A percentile compares a stretch with the other conserved stretches of the same genome.
Evolutionary conservation across 306 rosid genomes (phyloP).

Genomic region (Senna tora): DNA sequence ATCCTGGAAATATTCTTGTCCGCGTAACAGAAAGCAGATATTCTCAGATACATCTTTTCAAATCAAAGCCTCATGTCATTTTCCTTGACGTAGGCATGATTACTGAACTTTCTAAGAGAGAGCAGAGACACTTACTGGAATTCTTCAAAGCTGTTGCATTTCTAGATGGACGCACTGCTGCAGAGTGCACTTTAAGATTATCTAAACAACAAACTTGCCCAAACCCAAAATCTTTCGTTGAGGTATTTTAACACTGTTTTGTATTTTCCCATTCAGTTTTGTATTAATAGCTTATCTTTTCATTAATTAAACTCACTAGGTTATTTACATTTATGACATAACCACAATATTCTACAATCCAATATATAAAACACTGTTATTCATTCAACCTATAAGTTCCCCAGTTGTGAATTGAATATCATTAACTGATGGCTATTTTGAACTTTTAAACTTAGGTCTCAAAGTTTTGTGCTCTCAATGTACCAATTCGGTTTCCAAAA

Average conservation of each 20-base stretch:
- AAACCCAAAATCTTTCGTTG: constrained; percentile 70
- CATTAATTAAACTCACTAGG: constrained; percentile 2
- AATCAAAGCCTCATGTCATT: constrained; percentile 75
- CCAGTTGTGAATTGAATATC: constrained; percentile 17
- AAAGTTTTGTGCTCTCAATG: constrained; percentile 8
- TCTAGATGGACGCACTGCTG: constrained; percentile 68
- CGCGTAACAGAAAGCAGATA: constrained; percentile 48
- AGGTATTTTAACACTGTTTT: constrained; percentile 49
- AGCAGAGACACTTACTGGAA: constrained; percentile 54
- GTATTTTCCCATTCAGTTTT: constrained; percentile 26
- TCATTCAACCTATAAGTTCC: constrained; percentile 11
- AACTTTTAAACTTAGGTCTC: constrained; percentile 9
- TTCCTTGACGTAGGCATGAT: constrained; percentile 91
- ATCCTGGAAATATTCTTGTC: constrained; percentile 90
- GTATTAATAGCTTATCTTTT: constrained; percentile 1
- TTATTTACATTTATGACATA: constrained; percentile 20
- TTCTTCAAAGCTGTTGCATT: constrained; percentile 81
- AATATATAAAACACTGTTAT: constrained; percentile 1
- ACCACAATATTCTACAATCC: constrained; percentile 1
- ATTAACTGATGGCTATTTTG: constrained; percentile 3
- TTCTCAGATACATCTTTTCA: constrained; percentile 51
- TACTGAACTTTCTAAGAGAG: constrained; percentile 69
- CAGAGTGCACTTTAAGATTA: constrained; percentile 74
- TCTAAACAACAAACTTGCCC: constrained; percentile 75
- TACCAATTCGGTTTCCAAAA: not conserved